phyloP scores from a whole-genome alignment of 495 filamentous ascomycete species.

The Cladorrhinum samala region DNA sequence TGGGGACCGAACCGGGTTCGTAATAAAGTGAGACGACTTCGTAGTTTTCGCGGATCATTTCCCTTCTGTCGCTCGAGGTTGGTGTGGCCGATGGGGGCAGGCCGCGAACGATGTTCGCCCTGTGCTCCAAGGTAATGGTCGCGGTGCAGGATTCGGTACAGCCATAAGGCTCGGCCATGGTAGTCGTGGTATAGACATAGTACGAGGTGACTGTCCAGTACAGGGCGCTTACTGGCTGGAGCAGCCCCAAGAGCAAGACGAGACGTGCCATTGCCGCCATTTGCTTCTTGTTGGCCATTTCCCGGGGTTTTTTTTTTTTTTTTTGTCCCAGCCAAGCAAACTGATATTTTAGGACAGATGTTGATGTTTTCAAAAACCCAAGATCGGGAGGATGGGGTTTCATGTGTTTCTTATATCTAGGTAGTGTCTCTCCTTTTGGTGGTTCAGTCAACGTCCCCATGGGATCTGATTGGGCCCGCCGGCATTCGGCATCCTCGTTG shows the following conservation, averaged over 20 bases:
- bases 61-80: background rate
- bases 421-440: background rate
- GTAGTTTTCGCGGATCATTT: background rate
- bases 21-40: background rate
- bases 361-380: too few relatives aligned
- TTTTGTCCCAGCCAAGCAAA: too few relatives aligned
- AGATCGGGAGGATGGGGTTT: background rate
- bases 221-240: background rate
- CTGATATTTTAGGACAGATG: too few relatives aligned
- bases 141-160: background rate
- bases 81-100: background rate
- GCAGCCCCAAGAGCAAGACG: background rate
- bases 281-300: background rate
- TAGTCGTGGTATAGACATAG: background rate
- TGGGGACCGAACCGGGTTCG: background rate
- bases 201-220: background rate
- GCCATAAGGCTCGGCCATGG: background rate
- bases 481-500: background rate
- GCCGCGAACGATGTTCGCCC: background rate
- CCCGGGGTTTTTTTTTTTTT: too few relatives aligned
- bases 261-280: background rate
- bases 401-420: background rate
- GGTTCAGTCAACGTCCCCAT: background rate
- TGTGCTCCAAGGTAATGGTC: background rate
- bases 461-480: background rate